phyloP scores from a whole-genome alignment of 1,284 basidiomycete species.

The Irpex sp. region DNA sequence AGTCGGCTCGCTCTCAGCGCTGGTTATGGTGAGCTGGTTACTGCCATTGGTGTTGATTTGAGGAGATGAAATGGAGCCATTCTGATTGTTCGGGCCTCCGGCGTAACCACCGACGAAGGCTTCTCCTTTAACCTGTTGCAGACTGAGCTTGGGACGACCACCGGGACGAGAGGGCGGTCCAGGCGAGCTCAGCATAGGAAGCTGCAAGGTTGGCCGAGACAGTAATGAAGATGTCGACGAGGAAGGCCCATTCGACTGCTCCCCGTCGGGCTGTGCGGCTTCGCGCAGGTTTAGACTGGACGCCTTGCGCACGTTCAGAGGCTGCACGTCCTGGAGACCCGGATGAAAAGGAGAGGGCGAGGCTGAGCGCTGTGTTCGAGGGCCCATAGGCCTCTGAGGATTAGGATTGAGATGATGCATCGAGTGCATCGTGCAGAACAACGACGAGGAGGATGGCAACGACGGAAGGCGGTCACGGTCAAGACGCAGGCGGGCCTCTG shows the following conservation, averaged over 20 bases:
- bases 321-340: constrained; percentile 30
- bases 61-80: constrained; percentile 28
- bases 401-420: constrained; percentile 9
- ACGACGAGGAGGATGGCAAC: not conserved
- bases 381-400: constrained; percentile 52
- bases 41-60: constrained; percentile 16
- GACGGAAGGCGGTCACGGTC: not conserved
- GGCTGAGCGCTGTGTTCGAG: constrained; percentile 45
- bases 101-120: constrained; percentile 31
- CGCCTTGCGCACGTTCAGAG: constrained; percentile 40
- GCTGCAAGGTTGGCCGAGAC: constrained; percentile 19
- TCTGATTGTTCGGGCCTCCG: constrained; percentile 23
- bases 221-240: constrained; percentile 30
- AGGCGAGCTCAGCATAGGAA: constrained; percentile 17
- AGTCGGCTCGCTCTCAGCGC: constrained; percentile 42
- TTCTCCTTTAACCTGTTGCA: constrained; percentile 24
- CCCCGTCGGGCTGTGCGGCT: constrained; percentile 20
- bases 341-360: constrained; percentile 39
- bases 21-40: constrained; percentile 7
- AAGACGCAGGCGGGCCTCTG: not conserved
- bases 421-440: not conserved
- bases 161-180: constrained; percentile 10
- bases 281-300: constrained; percentile 25
- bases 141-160: constrained; percentile 23
- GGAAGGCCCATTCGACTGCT: constrained; percentile 5